A percentile compares a stretch with the other conserved stretches of the same genome.
Evolutionary conservation across 768 basidiomycete genomes (phyloP).

Genomic region (Xerocomellus intermedius): DNA sequence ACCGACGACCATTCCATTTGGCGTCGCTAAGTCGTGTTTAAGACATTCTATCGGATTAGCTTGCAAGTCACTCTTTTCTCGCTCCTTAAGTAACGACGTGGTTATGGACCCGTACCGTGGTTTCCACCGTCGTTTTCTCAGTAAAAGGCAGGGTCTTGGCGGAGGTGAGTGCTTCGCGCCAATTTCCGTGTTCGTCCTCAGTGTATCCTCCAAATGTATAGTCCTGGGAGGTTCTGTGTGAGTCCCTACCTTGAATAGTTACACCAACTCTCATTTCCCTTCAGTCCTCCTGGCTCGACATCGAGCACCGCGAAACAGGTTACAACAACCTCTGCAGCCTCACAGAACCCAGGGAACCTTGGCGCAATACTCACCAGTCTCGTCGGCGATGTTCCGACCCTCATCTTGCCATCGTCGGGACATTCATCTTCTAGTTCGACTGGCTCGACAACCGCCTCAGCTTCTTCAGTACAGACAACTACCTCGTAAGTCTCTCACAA

Average conservation of each 20-base stretch:
- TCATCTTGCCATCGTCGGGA: constrained; percentile 15
- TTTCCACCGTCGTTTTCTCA: constrained; percentile 18
- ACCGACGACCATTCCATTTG: not conserved
- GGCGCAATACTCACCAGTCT: constrained; percentile 19
- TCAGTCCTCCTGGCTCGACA: constrained; percentile 11
- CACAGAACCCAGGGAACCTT: not conserved
- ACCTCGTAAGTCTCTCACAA: constrained; percentile 21
- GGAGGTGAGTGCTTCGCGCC: constrained; percentile 25
- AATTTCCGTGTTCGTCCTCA: not conserved
- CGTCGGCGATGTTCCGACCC: constrained; percentile 11
- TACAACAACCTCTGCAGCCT: not conserved
- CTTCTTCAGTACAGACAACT: constrained; percentile 1
- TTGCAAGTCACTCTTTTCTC: constrained; percentile 23
- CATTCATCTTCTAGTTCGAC: constrained; percentile 25
- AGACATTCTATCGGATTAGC: constrained; percentile 1
- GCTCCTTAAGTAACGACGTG: constrained; percentile 11
- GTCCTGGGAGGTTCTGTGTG: constrained; percentile 23
- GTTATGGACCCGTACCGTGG: constrained; percentile 21
- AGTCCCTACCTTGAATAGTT: constrained; percentile 3
- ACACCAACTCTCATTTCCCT: not conserved
- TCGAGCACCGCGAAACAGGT: not conserved
- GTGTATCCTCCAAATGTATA: not conserved
- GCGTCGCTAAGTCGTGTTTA: not conserved
- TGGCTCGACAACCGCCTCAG: constrained; percentile 21
- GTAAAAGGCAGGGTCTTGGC: constrained; percentile 28